Base-by-base conservation (phyloP, 1,284 basidiomycete species). In the Moesziomyces globuligerus region DNA sequence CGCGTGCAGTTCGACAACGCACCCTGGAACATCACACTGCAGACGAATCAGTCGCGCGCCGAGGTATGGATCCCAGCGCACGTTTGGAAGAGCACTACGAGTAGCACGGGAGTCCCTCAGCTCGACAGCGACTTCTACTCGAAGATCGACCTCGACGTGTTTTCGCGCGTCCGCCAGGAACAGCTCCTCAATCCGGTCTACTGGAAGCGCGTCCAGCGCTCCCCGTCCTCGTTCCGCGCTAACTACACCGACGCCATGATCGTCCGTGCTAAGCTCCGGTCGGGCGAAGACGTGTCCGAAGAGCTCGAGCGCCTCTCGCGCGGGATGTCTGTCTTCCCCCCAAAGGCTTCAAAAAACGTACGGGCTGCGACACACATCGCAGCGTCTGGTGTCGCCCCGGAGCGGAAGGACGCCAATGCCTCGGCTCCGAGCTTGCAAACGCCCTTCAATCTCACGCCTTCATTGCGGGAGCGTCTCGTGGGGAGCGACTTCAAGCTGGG, bases 11-110 rank as follows among this genome's bases (percentile, higher is more conserved):
- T 53, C 26, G 44, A 55, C 25, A 47, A 56, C n/a, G n/a, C 18
- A n/a, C 39, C 42, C 1, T 61, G 57, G 57, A 61, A 60, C 50
- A 71, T 71, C 40, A 66, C 61, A 0, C 40, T 71, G 18, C 43
- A 52, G 17, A 21, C 41, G 21, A 54, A 71, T 9, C 40, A 61
- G 36, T 34, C 61, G 3, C 17, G 37, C 4, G 62, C 57, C 18
- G 53, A 56, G 4, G 62, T 71, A 3, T 71, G 56, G 52, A 49
- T 56, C 11, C 52, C 54, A 6, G 34, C 57, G 8, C 37, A 34
- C 7, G 48, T 42, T 15, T 45, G 50, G 44, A 45, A 51, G 7
- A 45, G 28, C 21, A 52, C 21, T 10, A 34, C 46, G 44, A 40
- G 32, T 28, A 44, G 18, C 24, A 20, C 40, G 7, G 41, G 32